Base-by-base conservation (phyloP, 176 grass and related monocot species). In the Avena insularis region DNA sequence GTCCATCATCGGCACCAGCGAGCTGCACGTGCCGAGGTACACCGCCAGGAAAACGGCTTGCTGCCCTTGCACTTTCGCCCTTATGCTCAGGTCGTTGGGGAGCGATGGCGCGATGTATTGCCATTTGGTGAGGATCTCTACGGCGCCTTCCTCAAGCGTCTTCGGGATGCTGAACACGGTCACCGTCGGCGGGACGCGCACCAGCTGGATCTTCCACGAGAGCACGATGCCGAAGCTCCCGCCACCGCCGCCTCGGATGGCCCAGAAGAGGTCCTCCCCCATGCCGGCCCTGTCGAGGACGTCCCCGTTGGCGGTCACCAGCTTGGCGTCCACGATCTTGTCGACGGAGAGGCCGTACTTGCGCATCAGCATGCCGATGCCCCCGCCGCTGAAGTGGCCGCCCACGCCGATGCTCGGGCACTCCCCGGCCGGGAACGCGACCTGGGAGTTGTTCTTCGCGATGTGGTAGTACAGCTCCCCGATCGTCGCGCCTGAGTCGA, bases 311-410 rank as follows among this genome's bases (percentile, higher is more conserved):
- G 83, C 74, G 53, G 84, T 77, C 2, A 96, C 83, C 5, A 96
- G 14, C 45, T 14, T 73, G 59, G 91, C 94, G 75, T 96, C 91
- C 3, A 93, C 3, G 38, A 96, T 38, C 60, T 90, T 93, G 84
- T 96, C 94, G 27, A 60, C 53, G 6, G 90, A 54, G 51, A 96
- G 89, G 0, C 91, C 91, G 21, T 78, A 90, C 59, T 79, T 92
- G 57, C 94, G 80, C 38, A 82, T 71, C 71, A 96, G 4, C 48
- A 88, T 64, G 45, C 91, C 90, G 10, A 93, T 70, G 2, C 91
- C 94, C 12, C 94, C 91, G 56, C 91, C 94, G 70, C 82, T 95
- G 58, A 95, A 23, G 57, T 93, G 83, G 40, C 91, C 91, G 56
- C 91, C 91, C 0, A 91, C 87, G 57, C 91, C 91, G 14, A 96